These are phyloP conservation scores for Flaveria floridana DNA, from an alignment of 140 eudicot genomes.

Conservation along the genomic window DNA sequence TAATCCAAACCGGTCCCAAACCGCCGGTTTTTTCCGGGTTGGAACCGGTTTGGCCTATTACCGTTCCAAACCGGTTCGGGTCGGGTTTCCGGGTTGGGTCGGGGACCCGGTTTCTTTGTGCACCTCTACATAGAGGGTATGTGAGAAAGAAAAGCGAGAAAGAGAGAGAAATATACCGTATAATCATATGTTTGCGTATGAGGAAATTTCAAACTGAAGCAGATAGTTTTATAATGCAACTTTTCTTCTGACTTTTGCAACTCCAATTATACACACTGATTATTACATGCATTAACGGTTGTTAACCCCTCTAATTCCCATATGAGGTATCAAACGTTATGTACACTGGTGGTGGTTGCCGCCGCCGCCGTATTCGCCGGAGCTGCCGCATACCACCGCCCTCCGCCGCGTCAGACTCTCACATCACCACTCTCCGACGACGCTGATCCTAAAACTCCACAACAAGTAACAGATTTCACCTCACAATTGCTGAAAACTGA, in stretches of 20 bases:
- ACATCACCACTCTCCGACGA: constrained; percentile 25
- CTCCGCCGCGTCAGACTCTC: constrained; percentile 41
- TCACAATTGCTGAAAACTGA: no score
- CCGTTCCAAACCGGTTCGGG: no score
- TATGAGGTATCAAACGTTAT: constrained; percentile 14
- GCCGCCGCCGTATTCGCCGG: constrained; percentile 25
- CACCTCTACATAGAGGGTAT: no score
- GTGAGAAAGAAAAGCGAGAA: no score
- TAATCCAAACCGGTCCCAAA: no score
- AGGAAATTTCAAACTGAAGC: neutral
- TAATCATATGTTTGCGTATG: no score
- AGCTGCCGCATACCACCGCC: constrained; percentile 41
- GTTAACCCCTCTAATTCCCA: neutral
- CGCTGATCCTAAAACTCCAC: constrained; percentile 49
- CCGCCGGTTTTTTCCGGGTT: no score
- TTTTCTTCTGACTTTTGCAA: neutral
- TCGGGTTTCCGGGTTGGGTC: no score
- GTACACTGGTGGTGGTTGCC: constrained; percentile 20
- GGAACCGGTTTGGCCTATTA: no score
- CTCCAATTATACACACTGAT: neutral
- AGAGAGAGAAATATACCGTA: no score
- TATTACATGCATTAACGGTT: neutral
- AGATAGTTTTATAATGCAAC: neutral
- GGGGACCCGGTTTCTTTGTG: no score
- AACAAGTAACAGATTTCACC: constrained; percentile 43